Evolutionary conservation across 306 rosid genomes (phyloP).

Genomic region (Rubus parviflorus): DNA sequence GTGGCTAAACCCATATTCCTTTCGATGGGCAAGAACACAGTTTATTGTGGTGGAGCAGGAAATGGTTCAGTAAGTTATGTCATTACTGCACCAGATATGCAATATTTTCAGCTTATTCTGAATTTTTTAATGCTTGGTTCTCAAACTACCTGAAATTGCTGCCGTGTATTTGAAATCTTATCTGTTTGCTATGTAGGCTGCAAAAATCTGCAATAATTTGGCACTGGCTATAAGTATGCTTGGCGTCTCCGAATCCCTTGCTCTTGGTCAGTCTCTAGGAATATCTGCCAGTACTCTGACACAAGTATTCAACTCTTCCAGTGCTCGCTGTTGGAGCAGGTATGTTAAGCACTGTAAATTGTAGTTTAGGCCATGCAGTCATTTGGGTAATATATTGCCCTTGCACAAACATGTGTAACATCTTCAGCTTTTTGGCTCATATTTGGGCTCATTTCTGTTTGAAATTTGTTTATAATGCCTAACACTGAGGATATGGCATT

Average conservation of each 20-base stretch:
- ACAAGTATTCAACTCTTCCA: slow-evolving; percentile 80
- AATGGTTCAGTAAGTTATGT: slow-evolving; percentile 84
- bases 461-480: background rate
- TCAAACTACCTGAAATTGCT: background rate
- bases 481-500: slow-evolving; percentile 1
- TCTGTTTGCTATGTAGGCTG: slow-evolving; percentile 57
- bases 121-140: background rate
- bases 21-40: slow-evolving; percentile 81
- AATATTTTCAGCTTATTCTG: background rate
- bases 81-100: background rate
- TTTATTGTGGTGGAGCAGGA: slow-evolving; percentile 86
- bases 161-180: slow-evolving; percentile 9
- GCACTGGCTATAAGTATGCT: slow-evolving; percentile 95
- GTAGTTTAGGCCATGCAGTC: background rate
- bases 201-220: slow-evolving; percentile 90
- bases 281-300: slow-evolving; percentile 76
- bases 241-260: slow-evolving; percentile 93
- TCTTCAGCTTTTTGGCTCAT: background rate
- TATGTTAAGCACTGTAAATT: slow-evolving; percentile 18
- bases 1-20: slow-evolving; percentile 67
- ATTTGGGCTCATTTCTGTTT: background rate
- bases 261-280: slow-evolving; percentile 87
- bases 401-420: background rate
- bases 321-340: slow-evolving; percentile 99
- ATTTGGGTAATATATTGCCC: background rate